These are phyloP conservation scores for Spatholobus suberectus DNA, from an alignment of 306 rosid species.

Conservation along the genomic window DNA sequence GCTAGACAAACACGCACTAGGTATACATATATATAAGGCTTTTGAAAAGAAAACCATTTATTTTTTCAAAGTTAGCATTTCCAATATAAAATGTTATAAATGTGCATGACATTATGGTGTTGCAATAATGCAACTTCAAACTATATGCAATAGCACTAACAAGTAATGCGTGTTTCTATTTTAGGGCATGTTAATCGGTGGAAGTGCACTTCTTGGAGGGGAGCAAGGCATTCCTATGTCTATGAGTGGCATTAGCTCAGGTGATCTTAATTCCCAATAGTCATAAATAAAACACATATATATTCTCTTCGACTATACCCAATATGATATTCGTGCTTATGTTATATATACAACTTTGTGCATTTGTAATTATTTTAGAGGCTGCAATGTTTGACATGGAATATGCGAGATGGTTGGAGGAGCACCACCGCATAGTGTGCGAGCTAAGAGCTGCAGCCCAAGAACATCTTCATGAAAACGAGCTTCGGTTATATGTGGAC, in stretches of 20 bases:
- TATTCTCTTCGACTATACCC: no score
- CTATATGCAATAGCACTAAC: not conserved
- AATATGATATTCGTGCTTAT: not conserved
- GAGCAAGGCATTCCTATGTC: slow-evolving; percentile 77
- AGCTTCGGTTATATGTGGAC: slow-evolving; percentile 77
- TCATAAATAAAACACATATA: not conserved
- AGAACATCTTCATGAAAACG: slow-evolving; percentile 82
- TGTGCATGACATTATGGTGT: not conserved
- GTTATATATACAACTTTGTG: not conserved
- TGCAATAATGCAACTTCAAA: slow-evolving; percentile 9
- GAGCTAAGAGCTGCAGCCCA: slow-evolving; percentile 90
- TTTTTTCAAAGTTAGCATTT: not conserved
- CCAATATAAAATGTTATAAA: slow-evolving; percentile 9
- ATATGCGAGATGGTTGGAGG: slow-evolving; percentile 86
- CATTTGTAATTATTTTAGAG: slow-evolving; percentile 43
- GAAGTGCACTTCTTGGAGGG: slow-evolving; percentile 66
- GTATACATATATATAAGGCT: not conserved
- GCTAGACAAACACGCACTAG: not conserved
- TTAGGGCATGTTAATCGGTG: slow-evolving; percentile 71
- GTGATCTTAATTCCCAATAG: slow-evolving; percentile 41
- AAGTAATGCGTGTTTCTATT: slow-evolving; percentile 29
- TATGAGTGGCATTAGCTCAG: slow-evolving; percentile 69
- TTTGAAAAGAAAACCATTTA: not conserved
- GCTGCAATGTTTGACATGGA: slow-evolving; percentile 89
- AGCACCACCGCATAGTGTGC: slow-evolving; percentile 74